Percentiles rank a stretch among this genome's conserved stretches.
These are phyloP conservation scores for Sicyos baderoa DNA, from an alignment of 306 rosid species.

Conservation along the genomic window DNA sequence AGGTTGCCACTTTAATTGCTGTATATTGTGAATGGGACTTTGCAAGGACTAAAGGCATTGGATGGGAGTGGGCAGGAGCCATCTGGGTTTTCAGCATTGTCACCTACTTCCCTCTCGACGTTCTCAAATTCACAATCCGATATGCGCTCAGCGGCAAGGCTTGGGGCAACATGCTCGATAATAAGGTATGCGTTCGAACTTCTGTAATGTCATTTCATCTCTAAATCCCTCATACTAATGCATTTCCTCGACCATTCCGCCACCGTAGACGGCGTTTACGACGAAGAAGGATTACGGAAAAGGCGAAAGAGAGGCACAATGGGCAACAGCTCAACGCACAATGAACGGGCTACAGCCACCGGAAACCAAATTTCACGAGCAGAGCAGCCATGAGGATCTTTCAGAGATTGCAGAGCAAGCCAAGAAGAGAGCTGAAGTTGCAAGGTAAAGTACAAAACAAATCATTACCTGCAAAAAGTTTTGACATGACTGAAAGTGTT, in stretches of 20 bases:
- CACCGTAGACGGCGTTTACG: slow-evolving; percentile 58
- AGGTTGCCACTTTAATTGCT: slow-evolving; percentile 56
- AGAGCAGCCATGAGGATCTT: slow-evolving; percentile 26
- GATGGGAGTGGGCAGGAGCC: slow-evolving; percentile 84
- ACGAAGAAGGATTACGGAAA: slow-evolving; percentile 68
- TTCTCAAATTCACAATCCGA: slow-evolving; percentile 59
- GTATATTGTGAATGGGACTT: slow-evolving; percentile 70
- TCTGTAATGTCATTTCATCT: neutral
- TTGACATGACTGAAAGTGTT: neutral
- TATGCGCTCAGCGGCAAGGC: slow-evolving; percentile 52
- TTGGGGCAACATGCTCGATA: slow-evolving; percentile 57
- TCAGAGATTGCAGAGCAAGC: slow-evolving; percentile 79
- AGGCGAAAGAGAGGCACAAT: slow-evolving; percentile 74
- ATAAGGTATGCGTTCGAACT: slow-evolving; percentile 26
- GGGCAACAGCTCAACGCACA: slow-evolving; percentile 75
- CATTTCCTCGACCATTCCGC: neutral
- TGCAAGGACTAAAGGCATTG: slow-evolving; percentile 67
- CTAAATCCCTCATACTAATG: neutral
- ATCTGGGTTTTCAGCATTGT: slow-evolving; percentile 72
- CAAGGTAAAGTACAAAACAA: slow-evolving; percentile 36
- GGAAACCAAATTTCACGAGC: slow-evolving; percentile 25
- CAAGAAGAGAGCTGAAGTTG: slow-evolving; percentile 72
- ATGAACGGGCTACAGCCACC: slow-evolving; percentile 48
- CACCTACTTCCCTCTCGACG: slow-evolving; percentile 74
- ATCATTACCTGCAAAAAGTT: neutral